Percentiles rank a stretch among this genome's conserved stretches.
phyloP scores from a whole-genome alignment of 306 rosid species.

The apple (Malus domestica) region ASM211411v1 NC_041803.1:6473001-6473500 shows the following conservation, averaged over 20 bases:
- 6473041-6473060: constrained; percentile 90
- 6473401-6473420: no score
- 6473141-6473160: not conserved
- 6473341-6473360: no score
- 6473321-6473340: no score
- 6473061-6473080: constrained; percentile 87
- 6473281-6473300: no score
- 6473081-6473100: constrained; percentile 47
- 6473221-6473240: not conserved
- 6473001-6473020: constrained; percentile 97
- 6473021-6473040: constrained; percentile 75
- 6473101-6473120: not conserved
- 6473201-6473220: not conserved
- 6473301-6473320: no score
- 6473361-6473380: no score
- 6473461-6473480: no score
- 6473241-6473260: not conserved
- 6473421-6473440: no score
- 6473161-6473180: not conserved
- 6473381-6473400: no score
- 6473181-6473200: not conserved
- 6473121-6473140: not conserved
- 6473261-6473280: no score
- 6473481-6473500: no score
- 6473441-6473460: no score